Base-by-base conservation (phyloP, 371 early-diverging fungal species). In the Mortierella sp. region DNA sequence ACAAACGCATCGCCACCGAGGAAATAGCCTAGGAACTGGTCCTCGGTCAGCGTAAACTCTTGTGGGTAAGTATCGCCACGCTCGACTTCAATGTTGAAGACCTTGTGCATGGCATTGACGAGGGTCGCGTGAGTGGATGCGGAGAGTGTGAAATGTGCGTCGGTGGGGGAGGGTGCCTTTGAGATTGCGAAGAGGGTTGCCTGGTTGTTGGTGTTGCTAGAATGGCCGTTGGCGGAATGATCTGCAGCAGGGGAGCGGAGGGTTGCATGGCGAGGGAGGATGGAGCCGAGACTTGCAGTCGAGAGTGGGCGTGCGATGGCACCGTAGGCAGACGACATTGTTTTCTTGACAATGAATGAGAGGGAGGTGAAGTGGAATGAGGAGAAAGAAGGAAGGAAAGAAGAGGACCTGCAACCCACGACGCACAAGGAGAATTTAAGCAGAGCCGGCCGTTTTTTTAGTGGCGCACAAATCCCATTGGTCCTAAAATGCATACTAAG, bases 41-140 rank as follows among this genome's bases (percentile, higher is more conserved):
- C 81, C 14, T 74, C 76, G 59, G 87, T 87, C 74, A 95, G 73
- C 26, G 51, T 51, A 64, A 88, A 78, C 83, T 95, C 95, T 76
- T 94, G 94, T 21, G 96, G 95, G 78, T 96, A 96, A 13, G 95
- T 95, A 48, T 92, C 92, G 76, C 96, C 96, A 13, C 81, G 88
- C 55, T 90, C 89, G 34, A 96, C 89, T 77, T 94, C 94, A 26
- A 75, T 80, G 78, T 95, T 96, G 79, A 96, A 91, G 46, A 94
- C 81, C n/a, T 73, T 57, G 64, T 90, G 91, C 73, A 94, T 88
- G 74, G 87, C 86, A 16, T 79, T 77, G 44, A 94, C 86, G 16
- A 91, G 75, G 6, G 89, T 48, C 0, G 44, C 31, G 31, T 82
- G 86, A 16, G 37, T 37, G 19, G 55, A 26, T 2, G 79, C 76